Percentiles rank a stretch among this genome's conserved stretches.
These are phyloP conservation scores for Amylostereum areolatum DNA, from an alignment of 1,284 basidiomycete genomes.

Conservation along the genomic window DNA sequence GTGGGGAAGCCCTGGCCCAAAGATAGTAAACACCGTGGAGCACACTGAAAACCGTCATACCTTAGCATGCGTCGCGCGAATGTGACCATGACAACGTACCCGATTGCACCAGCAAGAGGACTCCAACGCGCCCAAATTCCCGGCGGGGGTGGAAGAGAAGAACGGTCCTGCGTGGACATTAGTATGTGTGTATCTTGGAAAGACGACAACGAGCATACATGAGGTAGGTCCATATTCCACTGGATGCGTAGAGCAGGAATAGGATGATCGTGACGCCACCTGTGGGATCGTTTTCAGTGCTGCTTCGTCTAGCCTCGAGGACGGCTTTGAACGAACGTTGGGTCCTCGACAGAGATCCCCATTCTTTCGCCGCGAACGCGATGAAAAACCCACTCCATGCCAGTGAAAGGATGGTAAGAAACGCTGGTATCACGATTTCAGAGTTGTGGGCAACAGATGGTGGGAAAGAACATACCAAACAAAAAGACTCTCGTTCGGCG, in stretches of 20 bases:
- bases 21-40: slow-evolving; percentile 26
- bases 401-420: slow-evolving; percentile 19
- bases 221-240: slow-evolving; percentile 38
- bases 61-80: background rate
- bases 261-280: no score
- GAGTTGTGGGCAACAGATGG: slow-evolving; percentile 1
- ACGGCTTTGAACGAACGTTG: background rate
- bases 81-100: slow-evolving; percentile 22
- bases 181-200: background rate
- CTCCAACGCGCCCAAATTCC: slow-evolving; percentile 33
- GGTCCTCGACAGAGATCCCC: background rate
- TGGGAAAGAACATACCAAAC: slow-evolving; percentile 23
- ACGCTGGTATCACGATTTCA: background rate
- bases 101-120: slow-evolving; percentile 25
- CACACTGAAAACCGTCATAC: slow-evolving; percentile 13
- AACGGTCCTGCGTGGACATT: slow-evolving; percentile 32
- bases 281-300: no score
- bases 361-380: background rate
- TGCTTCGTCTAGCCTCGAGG: no score
- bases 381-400: slow-evolving; percentile 6
- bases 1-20: slow-evolving; percentile 33
- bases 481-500: slow-evolving; percentile 20
- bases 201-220: slow-evolving; percentile 29
- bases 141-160: slow-evolving; percentile 37
- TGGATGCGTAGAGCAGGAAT: slow-evolving; percentile 23